Conservation (phyloP, 2,329 filamentous ascomycete species). For the Colletotrichum costaricense region DNA sequence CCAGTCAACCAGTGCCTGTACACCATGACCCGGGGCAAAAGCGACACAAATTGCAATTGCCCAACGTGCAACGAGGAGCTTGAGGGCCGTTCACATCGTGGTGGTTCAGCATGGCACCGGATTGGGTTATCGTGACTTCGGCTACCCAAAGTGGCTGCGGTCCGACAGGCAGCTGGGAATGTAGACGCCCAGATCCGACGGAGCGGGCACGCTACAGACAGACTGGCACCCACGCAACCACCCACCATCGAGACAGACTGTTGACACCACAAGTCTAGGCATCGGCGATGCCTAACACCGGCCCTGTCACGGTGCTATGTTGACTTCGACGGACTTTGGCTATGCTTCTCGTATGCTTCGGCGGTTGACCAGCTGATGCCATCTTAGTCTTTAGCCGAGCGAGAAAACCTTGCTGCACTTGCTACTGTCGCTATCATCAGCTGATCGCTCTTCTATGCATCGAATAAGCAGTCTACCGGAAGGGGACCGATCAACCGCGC, state of each 20-base stretch:
- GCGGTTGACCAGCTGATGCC: not conserved
- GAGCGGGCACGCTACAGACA: not conserved
- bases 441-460: not conserved
- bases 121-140: slow-evolving; percentile 6
- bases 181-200: not conserved
- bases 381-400: not conserved
- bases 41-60: not conserved
- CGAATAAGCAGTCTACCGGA: not conserved
- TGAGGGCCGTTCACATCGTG: not conserved
- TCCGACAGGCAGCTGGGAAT: not conserved
- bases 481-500: not conserved
- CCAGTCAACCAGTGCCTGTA: not conserved
- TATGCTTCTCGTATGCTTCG: not conserved
- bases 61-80: not conserved
- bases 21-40: not conserved
- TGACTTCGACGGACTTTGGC: not conserved
- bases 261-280: slow-evolving; percentile 2
- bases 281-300: not conserved
- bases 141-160: not conserved
- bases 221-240: not conserved
- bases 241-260: not conserved
- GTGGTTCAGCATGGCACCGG: not conserved
- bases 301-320: not conserved
- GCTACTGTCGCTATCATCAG: not conserved
- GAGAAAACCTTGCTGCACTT: not conserved